phyloP scores from a whole-genome alignment of 441 rosid genomes.

The Mallotus japonicus region DNA sequence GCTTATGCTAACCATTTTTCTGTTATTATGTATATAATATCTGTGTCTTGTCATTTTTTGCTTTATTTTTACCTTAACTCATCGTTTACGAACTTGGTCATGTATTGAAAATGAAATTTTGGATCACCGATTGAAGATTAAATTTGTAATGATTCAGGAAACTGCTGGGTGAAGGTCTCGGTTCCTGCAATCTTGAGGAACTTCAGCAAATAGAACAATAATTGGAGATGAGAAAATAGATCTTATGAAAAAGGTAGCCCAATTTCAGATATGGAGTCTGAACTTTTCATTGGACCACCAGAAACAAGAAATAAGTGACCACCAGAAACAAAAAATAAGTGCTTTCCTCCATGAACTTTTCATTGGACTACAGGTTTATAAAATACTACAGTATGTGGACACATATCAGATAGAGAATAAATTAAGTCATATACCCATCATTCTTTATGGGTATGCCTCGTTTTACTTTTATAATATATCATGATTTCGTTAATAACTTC shows the following conservation, averaged over 20 bases:
- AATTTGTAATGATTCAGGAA: slow-evolving; percentile 45
- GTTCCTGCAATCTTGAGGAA: slow-evolving; percentile 65
- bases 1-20: neutral
- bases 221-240: slow-evolving; percentile 53
- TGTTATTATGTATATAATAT: neutral
- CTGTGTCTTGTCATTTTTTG: neutral
- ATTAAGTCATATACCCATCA: slow-evolving; percentile 55
- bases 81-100: neutral
- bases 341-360: slow-evolving; percentile 14
- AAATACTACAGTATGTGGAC: slow-evolving; percentile 71
- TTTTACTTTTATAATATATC: slow-evolving; percentile 8
- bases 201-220: slow-evolving; percentile 71
- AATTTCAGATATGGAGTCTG: slow-evolving; percentile 83
- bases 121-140: neutral
- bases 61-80: neutral
- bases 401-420: slow-evolving; percentile 64
- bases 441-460: slow-evolving; percentile 79
- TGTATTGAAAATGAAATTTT: neutral
- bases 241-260: slow-evolving; percentile 45
- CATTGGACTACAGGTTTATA: slow-evolving; percentile 87
- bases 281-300: slow-evolving; percentile 69
- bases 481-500: neutral
- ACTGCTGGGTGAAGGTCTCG: slow-evolving; percentile 73
- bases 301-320: slow-evolving; percentile 45
- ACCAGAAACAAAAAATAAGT: too few species aligned